Conservation (phyloP, 2,329 filamentous ascomycete genomes). For the Exophiala aquamarina region DNA sequence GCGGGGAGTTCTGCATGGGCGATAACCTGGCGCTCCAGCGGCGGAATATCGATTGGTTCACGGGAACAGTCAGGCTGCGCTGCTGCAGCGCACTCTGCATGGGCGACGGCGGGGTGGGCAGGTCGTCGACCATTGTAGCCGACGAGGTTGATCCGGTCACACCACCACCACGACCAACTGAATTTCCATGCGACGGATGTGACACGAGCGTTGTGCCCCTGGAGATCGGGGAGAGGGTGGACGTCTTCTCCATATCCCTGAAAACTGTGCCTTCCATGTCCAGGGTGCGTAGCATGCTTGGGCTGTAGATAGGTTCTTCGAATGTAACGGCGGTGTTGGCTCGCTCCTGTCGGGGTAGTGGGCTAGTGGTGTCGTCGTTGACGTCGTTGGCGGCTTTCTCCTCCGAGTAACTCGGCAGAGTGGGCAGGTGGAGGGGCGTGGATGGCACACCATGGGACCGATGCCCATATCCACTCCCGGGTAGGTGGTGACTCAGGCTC, state of each 20-base stretch:
- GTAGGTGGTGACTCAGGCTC: constrained; percentile 12
- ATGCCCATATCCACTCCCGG: constrained; percentile 1
- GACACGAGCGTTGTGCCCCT: neutral
- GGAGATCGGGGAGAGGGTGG: neutral
- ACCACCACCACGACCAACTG: too few relatives aligned
- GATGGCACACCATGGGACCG: too few relatives aligned
- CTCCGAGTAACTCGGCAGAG: constrained; percentile 1
- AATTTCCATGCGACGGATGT: neutral
- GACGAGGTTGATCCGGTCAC: too few relatives aligned
- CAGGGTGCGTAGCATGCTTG: neutral
- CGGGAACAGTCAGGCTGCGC: neutral
- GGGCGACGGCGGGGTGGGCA: neutral
- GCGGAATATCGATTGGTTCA: constrained; percentile 12
- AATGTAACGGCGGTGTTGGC: constrained; percentile 21
- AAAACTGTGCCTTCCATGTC: neutral
- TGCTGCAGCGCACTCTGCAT: neutral
- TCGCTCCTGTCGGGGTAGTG: constrained; percentile 1
- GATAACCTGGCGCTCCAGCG: constrained; percentile 13
- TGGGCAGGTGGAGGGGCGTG: neutral
- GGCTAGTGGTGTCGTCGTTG: too few relatives aligned
- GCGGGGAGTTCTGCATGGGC: constrained; percentile 9
- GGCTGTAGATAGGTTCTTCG: constrained; percentile 12
- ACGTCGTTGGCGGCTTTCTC: constrained; percentile 1
- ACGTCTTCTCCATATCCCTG: neutral
- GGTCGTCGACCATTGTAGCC: too few relatives aligned